Evolutionary conservation across 2,329 filamentous ascomycete species (phyloP).

Genomic region (Clarireedia paspali): DNA sequence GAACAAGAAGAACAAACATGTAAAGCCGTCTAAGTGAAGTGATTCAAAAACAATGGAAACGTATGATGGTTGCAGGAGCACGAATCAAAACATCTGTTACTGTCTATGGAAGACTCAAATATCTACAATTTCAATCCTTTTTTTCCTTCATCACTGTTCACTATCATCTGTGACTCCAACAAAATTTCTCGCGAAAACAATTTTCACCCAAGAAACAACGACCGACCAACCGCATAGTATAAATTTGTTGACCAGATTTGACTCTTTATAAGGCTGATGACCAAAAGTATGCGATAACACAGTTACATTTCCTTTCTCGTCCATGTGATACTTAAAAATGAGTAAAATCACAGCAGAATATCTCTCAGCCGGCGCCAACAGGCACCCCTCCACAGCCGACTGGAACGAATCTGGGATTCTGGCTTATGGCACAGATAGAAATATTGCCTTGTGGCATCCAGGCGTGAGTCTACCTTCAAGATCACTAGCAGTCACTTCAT

Average conservation of each 20-base stretch:
- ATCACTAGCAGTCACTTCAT: background rate
- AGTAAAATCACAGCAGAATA: conserved; percentile 22
- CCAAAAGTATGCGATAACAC: background rate
- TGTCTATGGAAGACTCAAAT: no score
- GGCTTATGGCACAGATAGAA: conserved; percentile 83
- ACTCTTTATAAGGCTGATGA: background rate
- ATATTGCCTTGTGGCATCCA: conserved; percentile 83
- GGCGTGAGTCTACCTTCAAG: conserved; percentile 44
- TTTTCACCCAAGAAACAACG: background rate
- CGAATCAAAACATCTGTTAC: no score
- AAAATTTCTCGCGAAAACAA: conserved; percentile 8
- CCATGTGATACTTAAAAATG: conserved; percentile 15
- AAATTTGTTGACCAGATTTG: no score
- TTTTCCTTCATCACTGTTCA: no score
- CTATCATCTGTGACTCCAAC: background rate
- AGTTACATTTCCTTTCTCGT: background rate
- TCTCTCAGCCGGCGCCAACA: conserved; percentile 69
- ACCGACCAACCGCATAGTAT: background rate
- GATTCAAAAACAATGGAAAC: no score
- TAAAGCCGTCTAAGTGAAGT: no score
- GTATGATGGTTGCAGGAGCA: no score
- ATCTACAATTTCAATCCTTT: no score
- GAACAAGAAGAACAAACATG: no score
- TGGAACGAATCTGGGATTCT: conserved; percentile 72
- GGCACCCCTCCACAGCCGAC: conserved; percentile 82